Percentiles rank a stretch among this genome's conserved stretches.
Conservation (phyloP, 345 rosid species). For the Firmiana major region DNA sequence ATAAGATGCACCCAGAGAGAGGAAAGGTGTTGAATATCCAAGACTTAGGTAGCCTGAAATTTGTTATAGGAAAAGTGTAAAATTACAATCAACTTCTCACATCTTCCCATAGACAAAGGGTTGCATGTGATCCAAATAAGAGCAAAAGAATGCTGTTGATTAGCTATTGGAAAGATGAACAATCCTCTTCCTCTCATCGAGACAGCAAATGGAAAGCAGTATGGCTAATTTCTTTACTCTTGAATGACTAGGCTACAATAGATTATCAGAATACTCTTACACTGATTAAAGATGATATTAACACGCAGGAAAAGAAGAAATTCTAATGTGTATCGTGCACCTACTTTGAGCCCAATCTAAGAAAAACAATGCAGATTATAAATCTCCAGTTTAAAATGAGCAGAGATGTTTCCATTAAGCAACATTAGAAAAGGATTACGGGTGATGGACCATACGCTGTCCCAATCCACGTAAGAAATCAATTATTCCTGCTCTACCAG, state of each 20-base stretch:
- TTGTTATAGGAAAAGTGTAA: not conserved
- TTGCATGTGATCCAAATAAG: not conserved
- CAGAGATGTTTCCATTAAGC: not conserved
- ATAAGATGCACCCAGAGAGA: conserved; percentile 71
- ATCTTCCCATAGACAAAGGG: not conserved
- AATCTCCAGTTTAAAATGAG: not conserved
- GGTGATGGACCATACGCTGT: conserved; percentile 46
- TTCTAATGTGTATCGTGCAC: not conserved
- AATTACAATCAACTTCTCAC: not conserved
- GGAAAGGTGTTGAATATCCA: conserved; percentile 81
- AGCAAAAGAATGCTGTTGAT: not conserved
- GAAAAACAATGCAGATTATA: not conserved
- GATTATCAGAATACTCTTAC: not conserved
- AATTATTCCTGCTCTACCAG: conserved; percentile 89
- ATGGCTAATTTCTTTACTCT: not conserved
- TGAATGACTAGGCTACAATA: not conserved
- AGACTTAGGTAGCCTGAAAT: conserved; percentile 70
- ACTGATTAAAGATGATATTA: not conserved
- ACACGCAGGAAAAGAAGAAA: not conserved
- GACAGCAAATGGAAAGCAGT: not conserved
- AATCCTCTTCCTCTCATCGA: not conserved
- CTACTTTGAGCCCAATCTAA: not conserved
- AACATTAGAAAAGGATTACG: not conserved
- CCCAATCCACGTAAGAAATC: conserved; percentile 83
- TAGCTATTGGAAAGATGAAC: not conserved